Evolutionary conservation across 371 early-diverging fungal genomes (phyloP), one percentile per base, ranked within the genome.

Genomic region (Capillidium rhysosporum): DNA sequence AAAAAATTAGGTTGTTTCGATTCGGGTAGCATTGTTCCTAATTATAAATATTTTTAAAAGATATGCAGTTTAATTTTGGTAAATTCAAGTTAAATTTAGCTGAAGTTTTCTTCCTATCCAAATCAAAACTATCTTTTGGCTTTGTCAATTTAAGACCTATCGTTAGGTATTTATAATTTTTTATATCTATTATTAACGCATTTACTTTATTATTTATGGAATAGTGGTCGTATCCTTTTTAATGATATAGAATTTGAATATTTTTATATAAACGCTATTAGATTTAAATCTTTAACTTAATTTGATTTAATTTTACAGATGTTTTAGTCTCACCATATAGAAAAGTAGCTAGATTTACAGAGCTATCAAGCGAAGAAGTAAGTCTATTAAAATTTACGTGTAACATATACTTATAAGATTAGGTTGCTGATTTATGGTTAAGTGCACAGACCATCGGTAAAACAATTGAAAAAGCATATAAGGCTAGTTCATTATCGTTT

Each of bases 131-230:
- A 29, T 70, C 76, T 5, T 68, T 81, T 39, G 92, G 84, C 0
- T 64, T 93, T 10, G 92, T 92, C 41, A 91, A 92, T 59, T 68
- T 87, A 40, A 91, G 91, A 60, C 92, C 94, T 23, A 79, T 89
- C 31, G 73, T 76, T 0, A 82, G 83, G 69, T 79, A 75, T 23
- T 18, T 24, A n/a, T 31, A 28, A 45, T 38, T 21, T 28, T 21
- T 1, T 38, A 41, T 25, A 34, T 24, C 20, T 18, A 10, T 23
- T 2, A 24, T 30, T 41, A 23, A 10, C 18, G 34, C 1, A 28
- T 24, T 39, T 40, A 14, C 26, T 16, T 46, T 29, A 9, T 23
- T 20, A 4, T 5, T 20, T n/a, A 31, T 40, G 25, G n/a, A n/a
- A 44, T 23, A 61, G 60, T 40, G 65, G 67, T 46, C 70, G 64